A percentile compares a stretch with the other conserved stretches of the same genome.
Conservation (phyloP, 2,329 filamentous ascomycete genomes). For the Trichoderma brevicompactum region DNA sequence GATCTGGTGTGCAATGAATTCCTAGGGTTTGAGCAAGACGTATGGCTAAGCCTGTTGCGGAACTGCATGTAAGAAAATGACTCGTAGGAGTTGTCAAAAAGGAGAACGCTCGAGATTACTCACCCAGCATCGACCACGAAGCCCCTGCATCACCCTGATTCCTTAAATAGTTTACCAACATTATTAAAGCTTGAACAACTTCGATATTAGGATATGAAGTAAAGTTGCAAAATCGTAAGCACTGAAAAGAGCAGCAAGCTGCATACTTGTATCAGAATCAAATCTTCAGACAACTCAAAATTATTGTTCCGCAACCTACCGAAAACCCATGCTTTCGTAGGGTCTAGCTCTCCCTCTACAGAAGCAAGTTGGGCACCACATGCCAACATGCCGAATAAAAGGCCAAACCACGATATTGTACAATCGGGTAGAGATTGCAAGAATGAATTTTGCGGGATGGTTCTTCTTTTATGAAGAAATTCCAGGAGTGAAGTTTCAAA, state of each 20-base stretch:
- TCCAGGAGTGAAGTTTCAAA: conserved; percentile 11
- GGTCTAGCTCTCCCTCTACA: conserved; percentile 4
- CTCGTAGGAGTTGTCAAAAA: neutral
- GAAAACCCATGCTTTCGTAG: conserved; percentile 19
- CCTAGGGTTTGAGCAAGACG: conserved; percentile 18
- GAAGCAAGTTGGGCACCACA: conserved; percentile 19
- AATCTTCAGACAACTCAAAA: neutral
- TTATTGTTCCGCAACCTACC: neutral
- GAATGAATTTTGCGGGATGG: neutral
- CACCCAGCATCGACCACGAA: conserved; percentile 22
- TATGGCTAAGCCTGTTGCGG: conserved; percentile 17
- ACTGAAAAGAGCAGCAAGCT: conserved; percentile 22
- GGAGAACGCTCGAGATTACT: conserved; percentile 7
- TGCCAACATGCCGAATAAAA: conserved; percentile 6
- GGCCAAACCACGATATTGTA: conserved; percentile 4
- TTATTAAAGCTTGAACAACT: conserved; percentile 17
- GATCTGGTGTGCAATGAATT: conserved; percentile 15
- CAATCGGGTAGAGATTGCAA: neutral
- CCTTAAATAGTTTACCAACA: conserved; percentile 17
- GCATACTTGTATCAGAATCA: neutral
- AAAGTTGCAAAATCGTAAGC: conserved; percentile 21
- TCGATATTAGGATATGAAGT: conserved; percentile 19
- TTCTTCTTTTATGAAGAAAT: neutral
- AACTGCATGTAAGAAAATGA: conserved; percentile 10
- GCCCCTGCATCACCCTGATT: conserved; percentile 21